Percentiles rank a stretch among this genome's conserved stretches.
These are phyloP conservation scores for Posidonia australis DNA, from an alignment of 106 monocot species.

Conservation along the genomic window DNA sequence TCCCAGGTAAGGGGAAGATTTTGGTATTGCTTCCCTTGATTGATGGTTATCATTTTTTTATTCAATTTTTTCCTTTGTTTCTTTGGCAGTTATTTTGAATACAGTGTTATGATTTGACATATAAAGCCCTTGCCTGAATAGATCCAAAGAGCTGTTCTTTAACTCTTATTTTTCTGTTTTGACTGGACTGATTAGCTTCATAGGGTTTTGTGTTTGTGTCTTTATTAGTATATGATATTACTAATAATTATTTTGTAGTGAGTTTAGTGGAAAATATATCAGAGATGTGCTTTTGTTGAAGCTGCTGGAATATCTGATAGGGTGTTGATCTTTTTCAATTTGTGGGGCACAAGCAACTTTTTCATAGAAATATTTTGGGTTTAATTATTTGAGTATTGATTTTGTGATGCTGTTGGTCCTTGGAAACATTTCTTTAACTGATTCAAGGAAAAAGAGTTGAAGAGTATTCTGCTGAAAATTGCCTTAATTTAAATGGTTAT, in stretches of 20 bases:
- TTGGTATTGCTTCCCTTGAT: neutral
- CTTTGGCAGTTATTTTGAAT: neutral
- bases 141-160: neutral
- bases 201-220: neutral
- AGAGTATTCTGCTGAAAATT: too few relatives aligned
- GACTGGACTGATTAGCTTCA: neutral
- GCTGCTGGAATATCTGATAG: too few relatives aligned
- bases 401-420: too few relatives aligned
- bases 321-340: too few relatives aligned
- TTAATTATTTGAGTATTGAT: too few relatives aligned
- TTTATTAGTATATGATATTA: neutral
- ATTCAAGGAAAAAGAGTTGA: too few relatives aligned
- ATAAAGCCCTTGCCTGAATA: conserved; percentile 4
- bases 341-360: too few relatives aligned
- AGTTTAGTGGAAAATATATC: neutral
- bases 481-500: too few relatives aligned
- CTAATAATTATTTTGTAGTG: neutral
- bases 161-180: neutral
- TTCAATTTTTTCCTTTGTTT: neutral
- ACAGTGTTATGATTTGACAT: neutral
- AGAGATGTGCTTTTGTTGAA: too few relatives aligned
- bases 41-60: too few relatives aligned
- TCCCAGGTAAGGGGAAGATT: conserved; percentile 1
- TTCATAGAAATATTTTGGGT: too few relatives aligned
- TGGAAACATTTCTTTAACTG: too few relatives aligned